A percentile compares a stretch with the other conserved stretches of the same genome.
Conservation (phyloP, 1,284 basidiomycete genomes). For the Leccinum pachyderme region DNA sequence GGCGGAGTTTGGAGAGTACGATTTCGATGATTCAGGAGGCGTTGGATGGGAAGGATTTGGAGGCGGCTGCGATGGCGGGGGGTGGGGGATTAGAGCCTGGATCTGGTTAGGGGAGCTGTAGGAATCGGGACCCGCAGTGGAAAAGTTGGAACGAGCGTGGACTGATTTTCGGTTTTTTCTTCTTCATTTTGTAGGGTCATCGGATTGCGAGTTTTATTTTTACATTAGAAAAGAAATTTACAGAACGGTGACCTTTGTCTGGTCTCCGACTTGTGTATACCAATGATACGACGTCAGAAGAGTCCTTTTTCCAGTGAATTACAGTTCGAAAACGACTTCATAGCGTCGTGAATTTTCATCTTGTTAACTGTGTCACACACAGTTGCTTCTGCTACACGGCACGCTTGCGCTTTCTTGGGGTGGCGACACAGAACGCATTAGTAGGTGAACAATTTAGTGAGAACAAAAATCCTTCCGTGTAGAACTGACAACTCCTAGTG, state of each 20-base stretch:
- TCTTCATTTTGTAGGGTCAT: background rate
- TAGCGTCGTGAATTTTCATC: background rate
- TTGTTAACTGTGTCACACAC: background rate
- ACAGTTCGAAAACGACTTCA: background rate
- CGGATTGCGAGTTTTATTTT: background rate
- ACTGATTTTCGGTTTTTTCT: background rate
- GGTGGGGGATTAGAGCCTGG: background rate
- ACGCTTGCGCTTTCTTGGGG: too few species aligned
- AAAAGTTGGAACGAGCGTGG: background rate
- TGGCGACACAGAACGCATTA: too few species aligned
- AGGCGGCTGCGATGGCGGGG: constrained; percentile 5
- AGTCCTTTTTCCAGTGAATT: background rate
- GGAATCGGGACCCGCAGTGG: background rate
- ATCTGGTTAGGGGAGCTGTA: background rate
- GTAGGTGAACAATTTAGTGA: too few species aligned
- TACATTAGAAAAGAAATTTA: background rate
- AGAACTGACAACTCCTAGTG: too few species aligned
- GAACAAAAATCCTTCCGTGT: too few species aligned
- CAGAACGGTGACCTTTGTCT: background rate
- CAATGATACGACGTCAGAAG: background rate
- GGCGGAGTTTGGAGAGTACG: constrained; percentile 93
- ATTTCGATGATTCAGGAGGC: constrained; percentile 93
- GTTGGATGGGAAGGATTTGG: constrained; percentile 62
- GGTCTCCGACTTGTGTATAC: background rate
- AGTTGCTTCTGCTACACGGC: too few species aligned